These are phyloP conservation scores for Leccinum barrowsii DNA, from an alignment of 768 basidiomycete genomes.

Conservation along the genomic window DNA sequence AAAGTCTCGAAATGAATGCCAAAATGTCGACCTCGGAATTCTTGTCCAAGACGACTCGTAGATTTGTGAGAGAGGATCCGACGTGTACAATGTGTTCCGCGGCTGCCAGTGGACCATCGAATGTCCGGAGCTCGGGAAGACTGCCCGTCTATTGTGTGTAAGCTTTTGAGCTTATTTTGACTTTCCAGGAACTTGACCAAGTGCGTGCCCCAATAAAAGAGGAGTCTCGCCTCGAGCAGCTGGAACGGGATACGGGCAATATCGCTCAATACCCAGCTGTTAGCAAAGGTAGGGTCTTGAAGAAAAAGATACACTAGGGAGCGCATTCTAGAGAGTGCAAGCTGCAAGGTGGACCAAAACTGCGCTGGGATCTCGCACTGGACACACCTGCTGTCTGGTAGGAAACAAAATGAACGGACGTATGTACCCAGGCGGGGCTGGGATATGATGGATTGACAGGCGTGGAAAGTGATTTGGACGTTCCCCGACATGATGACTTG, in stretches of 20 bases:
- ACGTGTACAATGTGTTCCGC: constrained; percentile 37
- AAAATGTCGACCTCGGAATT: constrained; percentile 32
- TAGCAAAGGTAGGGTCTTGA: constrained; percentile 35
- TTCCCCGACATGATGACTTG: constrained; percentile 38
- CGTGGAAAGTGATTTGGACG: constrained; percentile 32
- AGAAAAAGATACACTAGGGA: constrained; percentile 45
- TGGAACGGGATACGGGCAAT: constrained; percentile 40
- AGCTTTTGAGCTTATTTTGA: constrained; percentile 40
- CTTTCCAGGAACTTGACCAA: constrained; percentile 46
- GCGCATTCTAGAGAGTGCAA: constrained; percentile 40
- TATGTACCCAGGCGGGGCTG: constrained; percentile 36
- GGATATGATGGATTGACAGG: constrained; percentile 37
- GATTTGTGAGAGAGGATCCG: constrained; percentile 38
- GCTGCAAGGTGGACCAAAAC: constrained; percentile 46
- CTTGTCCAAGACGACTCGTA: constrained; percentile 43
- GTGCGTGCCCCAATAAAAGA: constrained; percentile 46
- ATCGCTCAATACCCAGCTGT: constrained; percentile 47
- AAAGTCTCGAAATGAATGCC: constrained; percentile 32
- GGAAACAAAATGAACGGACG: constrained; percentile 44
- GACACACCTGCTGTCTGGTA: constrained; percentile 30
- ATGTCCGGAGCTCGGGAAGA: constrained; percentile 40
- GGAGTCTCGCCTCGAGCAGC: constrained; percentile 46
- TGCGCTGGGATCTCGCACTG: constrained; percentile 23
- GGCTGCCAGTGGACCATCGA: constrained; percentile 45
- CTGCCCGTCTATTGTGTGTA: constrained; percentile 34